Base-by-base conservation (phyloP, 768 basidiomycete species). In the Phaeolepiota aurea region DNA sequence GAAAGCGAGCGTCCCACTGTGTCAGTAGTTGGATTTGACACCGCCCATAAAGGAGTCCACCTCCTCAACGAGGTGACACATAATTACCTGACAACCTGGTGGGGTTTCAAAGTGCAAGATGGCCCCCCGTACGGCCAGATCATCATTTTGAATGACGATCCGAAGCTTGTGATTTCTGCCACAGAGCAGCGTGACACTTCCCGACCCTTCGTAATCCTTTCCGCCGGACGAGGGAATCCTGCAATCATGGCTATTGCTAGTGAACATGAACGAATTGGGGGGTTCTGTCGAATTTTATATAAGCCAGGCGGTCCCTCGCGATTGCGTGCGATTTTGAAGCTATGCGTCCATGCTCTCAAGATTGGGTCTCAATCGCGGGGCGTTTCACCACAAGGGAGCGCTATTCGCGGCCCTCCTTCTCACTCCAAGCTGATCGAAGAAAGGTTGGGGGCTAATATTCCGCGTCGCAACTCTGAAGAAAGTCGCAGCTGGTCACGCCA, bases 231-330 rank as follows among this genome's bases (percentile, higher is more conserved):
- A 33, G 81, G 84, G 13, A 80, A 74, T 56, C 69, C 81, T 12
- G 59, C 66, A 39, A 55, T 82, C 38, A 75, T 84, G 69, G 62
- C 68, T 7, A 72, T 78, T 11, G 77, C 79, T 40, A 72, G 67
- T 43, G 79, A 86, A 15, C 82, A 86, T 54, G 87, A 90, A 54
- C 68, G 69, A 32, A 75, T 81, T 9, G 92, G 92, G 5, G 91
- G 91, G 19, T 86, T 88, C 59, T 90, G 87, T 58, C 81, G 87
- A n/a, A 68, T 90, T 16, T 62, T 93, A 10, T 87, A 82, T 72
- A 97, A 96, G 56, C 92, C 92, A 7, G 80, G 80, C 18, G 89
- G 91, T 2, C 92, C 92, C 2, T 74, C 76, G 32, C 76, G 82
- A 15, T 69, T 94, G 42, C 72, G 79, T 19, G 56, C 69, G 3